phyloP scores from a whole-genome alignment of 371 early-diverging fungal species.

The Synchytrium microbalum region DNA sequence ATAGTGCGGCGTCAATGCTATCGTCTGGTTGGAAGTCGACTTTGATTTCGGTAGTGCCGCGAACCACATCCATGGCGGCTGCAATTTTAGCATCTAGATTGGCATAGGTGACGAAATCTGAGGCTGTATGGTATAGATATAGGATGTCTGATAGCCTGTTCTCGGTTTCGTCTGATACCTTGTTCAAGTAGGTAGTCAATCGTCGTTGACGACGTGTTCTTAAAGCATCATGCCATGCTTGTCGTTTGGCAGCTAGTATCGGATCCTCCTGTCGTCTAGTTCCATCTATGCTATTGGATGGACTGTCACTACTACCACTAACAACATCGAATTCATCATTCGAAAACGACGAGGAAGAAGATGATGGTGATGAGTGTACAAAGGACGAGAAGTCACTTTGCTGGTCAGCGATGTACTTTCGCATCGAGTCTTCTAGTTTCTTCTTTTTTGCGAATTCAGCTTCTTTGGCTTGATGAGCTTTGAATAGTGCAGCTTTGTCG shows the following conservation, averaged over 20 bases:
- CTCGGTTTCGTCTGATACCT: constrained; percentile 17
- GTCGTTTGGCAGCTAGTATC: constrained; percentile 2
- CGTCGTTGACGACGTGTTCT: constrained; percentile 8
- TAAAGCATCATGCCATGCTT: constrained; percentile 1
- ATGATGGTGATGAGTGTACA: neutral
- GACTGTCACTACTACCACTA: too few species aligned
- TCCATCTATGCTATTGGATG: too few species aligned
- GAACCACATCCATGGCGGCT: neutral
- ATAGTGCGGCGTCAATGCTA: too few species aligned
- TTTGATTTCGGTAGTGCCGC: too few species aligned
- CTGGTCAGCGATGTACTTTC: neutral
- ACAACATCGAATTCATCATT: too few species aligned
- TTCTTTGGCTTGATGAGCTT: neutral
- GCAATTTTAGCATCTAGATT: constrained; percentile 36
- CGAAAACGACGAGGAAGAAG: too few species aligned
- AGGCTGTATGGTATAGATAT: constrained; percentile 37
- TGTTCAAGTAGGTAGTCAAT: constrained; percentile 10
- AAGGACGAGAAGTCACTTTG: too few species aligned
- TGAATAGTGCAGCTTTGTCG: neutral
- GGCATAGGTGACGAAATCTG: constrained; percentile 38
- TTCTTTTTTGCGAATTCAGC: neutral
- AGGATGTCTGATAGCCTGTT: constrained; percentile 30
- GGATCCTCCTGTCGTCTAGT: constrained; percentile 13
- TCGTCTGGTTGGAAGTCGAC: too few species aligned
- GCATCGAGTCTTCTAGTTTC: neutral